Percentiles rank a stretch among this genome's conserved stretches.
These are phyloP conservation scores for Termitomyces heimii DNA, from an alignment of 768 basidiomycete genomes.

Conservation along the genomic window DNA sequence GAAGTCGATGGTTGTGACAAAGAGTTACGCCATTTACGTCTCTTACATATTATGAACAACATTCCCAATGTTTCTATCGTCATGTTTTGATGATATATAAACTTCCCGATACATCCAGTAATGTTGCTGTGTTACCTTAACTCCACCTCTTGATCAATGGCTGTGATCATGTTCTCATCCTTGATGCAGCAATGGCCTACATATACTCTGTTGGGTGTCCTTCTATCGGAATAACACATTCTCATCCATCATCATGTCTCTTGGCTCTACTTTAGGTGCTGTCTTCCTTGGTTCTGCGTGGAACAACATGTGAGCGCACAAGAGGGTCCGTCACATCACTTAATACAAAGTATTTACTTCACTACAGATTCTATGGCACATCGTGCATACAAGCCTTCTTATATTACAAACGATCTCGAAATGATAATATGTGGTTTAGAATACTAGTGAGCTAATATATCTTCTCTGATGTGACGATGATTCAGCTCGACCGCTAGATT, in stretches of 20 bases:
- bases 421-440: neutral
- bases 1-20: neutral
- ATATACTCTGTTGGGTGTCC: neutral
- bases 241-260: neutral
- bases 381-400: constrained; percentile 1
- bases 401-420: constrained; percentile 3
- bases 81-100: neutral
- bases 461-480: neutral
- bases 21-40: neutral
- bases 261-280: neutral
- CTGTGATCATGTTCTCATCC: neutral
- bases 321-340: neutral
- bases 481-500: neutral
- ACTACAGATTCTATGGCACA: neutral
- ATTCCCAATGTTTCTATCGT: neutral
- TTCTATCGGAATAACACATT: neutral
- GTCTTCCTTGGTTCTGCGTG: neutral
- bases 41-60: neutral
- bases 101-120: neutral
- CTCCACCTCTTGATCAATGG: neutral
- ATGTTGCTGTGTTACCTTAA: neutral
- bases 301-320: neutral
- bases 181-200: neutral
- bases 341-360: neutral
- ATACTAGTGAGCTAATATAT: neutral